Percentiles rank a stretch among this genome's conserved stretches.
Conservation (phyloP, 441 rosid species). For the Bocquillonia castaneifolia region DNA sequence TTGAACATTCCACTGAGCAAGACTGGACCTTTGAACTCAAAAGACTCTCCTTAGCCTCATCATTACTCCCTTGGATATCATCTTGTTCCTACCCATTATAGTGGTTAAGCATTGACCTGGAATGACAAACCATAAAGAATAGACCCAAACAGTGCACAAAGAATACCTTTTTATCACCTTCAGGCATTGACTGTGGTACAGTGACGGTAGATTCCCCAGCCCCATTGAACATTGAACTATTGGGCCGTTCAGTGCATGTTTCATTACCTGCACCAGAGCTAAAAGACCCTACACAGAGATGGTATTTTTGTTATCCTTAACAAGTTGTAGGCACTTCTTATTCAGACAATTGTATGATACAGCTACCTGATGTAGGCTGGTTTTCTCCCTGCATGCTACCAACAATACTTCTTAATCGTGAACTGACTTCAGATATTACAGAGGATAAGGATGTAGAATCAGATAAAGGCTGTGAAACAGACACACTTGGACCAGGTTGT, state of each 20-base stretch:
- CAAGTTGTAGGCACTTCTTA: not conserved
- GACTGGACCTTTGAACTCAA: slow-evolving; percentile 30
- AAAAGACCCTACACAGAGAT: slow-evolving; percentile 31
- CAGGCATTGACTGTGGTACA: slow-evolving; percentile 23
- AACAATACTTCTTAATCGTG: slow-evolving; percentile 41
- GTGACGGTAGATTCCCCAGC: slow-evolving; percentile 34
- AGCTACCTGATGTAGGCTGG: slow-evolving; percentile 48
- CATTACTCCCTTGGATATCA: slow-evolving; percentile 26
- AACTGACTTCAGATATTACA: slow-evolving; percentile 39
- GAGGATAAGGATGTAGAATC: slow-evolving; percentile 36
- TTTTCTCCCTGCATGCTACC: slow-evolving; percentile 46
- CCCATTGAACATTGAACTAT: slow-evolving; percentile 19
- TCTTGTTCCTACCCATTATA: slow-evolving; percentile 25
- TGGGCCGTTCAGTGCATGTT: slow-evolving; percentile 16
- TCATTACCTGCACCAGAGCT: slow-evolving; percentile 27
- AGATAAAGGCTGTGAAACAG: slow-evolving; percentile 35
- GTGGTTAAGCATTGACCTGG: slow-evolving; percentile 18
- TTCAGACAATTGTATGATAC: not conserved
- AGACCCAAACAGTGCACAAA: slow-evolving; percentile 11
- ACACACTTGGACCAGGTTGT: slow-evolving; percentile 37
- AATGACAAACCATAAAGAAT: slow-evolving; percentile 1
- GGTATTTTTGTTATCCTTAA: slow-evolving; percentile 16
- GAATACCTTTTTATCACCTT: slow-evolving; percentile 43
- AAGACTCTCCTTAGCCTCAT: slow-evolving; percentile 25
- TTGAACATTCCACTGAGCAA: slow-evolving; percentile 22